phyloP scores from a whole-genome alignment of 2,329 filamentous ascomycete genomes.

The Aspergillus quadrilineatus region DNA sequence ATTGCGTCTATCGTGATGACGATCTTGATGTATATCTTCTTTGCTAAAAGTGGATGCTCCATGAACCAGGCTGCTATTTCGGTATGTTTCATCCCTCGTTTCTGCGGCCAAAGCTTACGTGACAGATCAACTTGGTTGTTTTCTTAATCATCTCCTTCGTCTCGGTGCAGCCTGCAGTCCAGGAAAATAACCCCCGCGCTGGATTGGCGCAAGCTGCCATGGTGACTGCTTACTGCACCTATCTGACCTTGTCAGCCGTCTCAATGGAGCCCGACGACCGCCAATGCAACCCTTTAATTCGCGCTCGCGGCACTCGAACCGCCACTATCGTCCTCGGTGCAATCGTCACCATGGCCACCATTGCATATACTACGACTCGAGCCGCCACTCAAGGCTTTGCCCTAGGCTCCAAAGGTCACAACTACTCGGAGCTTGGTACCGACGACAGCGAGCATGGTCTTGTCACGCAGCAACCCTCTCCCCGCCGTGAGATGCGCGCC shows the following conservation, averaged over 20 bases:
- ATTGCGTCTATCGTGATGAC: conserved; percentile 88
- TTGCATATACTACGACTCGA: conserved; percentile 95
- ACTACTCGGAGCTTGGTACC: conserved; percentile 60
- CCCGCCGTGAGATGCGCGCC: conserved; percentile 84
- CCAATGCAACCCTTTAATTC: conserved; percentile 86
- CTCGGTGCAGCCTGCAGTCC: conserved; percentile 85
- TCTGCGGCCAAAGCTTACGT: conserved; percentile 21
- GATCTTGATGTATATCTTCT: conserved; percentile 95
- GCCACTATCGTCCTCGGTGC: conserved; percentile 90
- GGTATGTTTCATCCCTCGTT: conserved; percentile 39
- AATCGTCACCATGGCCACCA: conserved; percentile 92
- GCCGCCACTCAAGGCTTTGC: conserved; percentile 81
- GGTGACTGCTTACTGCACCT: conserved; percentile 97
- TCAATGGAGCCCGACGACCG: conserved; percentile 97
- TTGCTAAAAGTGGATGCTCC: conserved; percentile 73
- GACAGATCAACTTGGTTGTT: conserved; percentile 74
- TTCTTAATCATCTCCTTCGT: conserved; percentile 77
- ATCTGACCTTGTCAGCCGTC: conserved; percentile 95
- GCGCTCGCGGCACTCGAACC: conserved; percentile 80
- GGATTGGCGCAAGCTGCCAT: conserved; percentile 96
- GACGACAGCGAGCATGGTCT: conserved; percentile 80
- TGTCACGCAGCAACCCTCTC: conserved; percentile 78
- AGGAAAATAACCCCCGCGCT: conserved; percentile 88
- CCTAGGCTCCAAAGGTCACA: conserved; percentile 54
- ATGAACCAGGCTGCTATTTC: conserved; percentile 98